Conservation (phyloP, 192 early-diverging fungal species). For the Entomortierella lignicola region DNA sequence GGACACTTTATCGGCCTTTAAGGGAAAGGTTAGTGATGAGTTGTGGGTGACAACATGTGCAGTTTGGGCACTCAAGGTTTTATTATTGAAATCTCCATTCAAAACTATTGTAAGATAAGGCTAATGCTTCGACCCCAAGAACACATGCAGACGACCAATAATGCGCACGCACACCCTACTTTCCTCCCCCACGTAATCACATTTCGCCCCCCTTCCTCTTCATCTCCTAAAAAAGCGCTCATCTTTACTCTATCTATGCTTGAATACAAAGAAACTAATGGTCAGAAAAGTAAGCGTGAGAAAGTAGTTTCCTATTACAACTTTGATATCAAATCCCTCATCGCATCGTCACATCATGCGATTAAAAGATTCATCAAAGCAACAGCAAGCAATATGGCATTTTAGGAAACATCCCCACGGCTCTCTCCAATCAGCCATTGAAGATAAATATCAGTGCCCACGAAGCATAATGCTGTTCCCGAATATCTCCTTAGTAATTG, state of each 20-base stretch:
- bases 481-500: constrained; percentile 7
- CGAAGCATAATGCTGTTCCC: neutral
- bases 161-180: neutral
- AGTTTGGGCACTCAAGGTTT: neutral
- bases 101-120: constrained; percentile 14
- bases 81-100: neutral
- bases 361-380: no score
- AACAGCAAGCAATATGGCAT: no score
- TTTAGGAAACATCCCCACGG: constrained; percentile 18
- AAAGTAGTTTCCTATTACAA: neutral
- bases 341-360: neutral
- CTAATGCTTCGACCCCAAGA: neutral
- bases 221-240: neutral
- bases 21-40: neutral
- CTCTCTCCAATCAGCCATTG: constrained; percentile 10
- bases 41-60: constrained; percentile 10
- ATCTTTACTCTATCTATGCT: neutral
- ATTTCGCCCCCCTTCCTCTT: neutral
- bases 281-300: constrained; percentile 29
- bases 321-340: neutral
- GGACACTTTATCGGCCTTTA: constrained; percentile 4
- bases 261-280: neutral
- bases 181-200: neutral
- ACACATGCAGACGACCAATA: neutral
- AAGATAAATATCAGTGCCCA: no score